A percentile compares a stretch with the other conserved stretches of the same genome.
Conservation (phyloP, 2,329 filamentous ascomycete genomes). For the Pleomassaria siparia region DNA sequence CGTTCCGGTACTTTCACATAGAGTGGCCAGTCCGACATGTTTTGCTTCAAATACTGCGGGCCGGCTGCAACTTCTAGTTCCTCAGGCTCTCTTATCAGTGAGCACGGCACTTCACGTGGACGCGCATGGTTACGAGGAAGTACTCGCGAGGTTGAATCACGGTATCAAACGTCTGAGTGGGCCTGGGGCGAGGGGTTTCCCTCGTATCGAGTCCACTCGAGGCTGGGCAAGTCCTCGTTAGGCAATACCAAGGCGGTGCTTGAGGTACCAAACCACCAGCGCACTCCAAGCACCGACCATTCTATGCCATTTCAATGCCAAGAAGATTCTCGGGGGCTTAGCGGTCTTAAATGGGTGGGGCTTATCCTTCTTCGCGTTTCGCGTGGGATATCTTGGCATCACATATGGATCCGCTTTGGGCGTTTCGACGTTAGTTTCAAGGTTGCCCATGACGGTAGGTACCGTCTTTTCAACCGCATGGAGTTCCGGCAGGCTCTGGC, state of each 20-base stretch:
- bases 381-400: slow-evolving; percentile 36
- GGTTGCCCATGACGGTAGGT: slow-evolving; percentile 23
- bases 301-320: slow-evolving; percentile 18
- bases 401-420: slow-evolving; percentile 31
- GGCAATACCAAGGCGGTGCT: slow-evolving; percentile 15
- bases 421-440: slow-evolving; percentile 40
- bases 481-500: slow-evolving; percentile 12
- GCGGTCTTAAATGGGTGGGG: slow-evolving; percentile 30
- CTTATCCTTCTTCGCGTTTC: slow-evolving; percentile 23
- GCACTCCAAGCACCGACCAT: slow-evolving; percentile 14
- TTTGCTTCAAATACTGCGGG: background rate
- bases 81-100: slow-evolving; percentile 1
- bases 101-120: background rate
- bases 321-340: slow-evolving; percentile 14
- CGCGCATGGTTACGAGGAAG: background rate
- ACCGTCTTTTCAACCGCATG: slow-evolving; percentile 30
- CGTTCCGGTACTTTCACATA: background rate
- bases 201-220: slow-evolving; percentile 7
- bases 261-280: slow-evolving; percentile 14
- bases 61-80: background rate
- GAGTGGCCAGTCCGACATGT: slow-evolving; percentile 1
- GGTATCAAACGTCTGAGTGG: slow-evolving; percentile 21
- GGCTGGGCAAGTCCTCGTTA: slow-evolving; percentile 17
- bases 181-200: slow-evolving; percentile 10
- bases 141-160: background rate